phyloP scores from a whole-genome alignment of 768 basidiomycete genomes.

The Mrakia blollopis region DNA sequence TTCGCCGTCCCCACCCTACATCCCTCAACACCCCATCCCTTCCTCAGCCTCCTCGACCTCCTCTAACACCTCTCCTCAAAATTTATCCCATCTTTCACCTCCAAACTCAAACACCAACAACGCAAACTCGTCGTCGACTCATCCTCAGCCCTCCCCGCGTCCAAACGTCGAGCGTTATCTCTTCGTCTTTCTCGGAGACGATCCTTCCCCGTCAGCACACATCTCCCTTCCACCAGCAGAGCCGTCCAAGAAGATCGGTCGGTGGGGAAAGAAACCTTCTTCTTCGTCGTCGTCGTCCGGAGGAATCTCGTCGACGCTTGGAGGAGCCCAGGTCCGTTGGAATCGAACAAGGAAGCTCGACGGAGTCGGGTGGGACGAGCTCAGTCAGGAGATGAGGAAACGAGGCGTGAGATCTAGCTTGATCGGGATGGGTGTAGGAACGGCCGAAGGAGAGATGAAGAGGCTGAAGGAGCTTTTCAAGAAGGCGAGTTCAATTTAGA shows the following conservation, averaged over 20 bases:
- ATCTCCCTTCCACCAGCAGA: not conserved
- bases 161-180: constrained; percentile 23
- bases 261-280: not conserved
- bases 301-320: not conserved
- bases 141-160: not conserved
- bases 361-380: constrained; percentile 16
- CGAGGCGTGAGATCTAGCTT: not conserved
- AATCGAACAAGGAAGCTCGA: constrained; percentile 16
- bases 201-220: not conserved
- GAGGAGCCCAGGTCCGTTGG: constrained; percentile 1
- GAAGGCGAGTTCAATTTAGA: not conserved
- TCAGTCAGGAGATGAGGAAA: not conserved
- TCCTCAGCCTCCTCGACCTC: not conserved
- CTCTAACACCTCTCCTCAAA: constrained; percentile 4
- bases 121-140: not conserved
- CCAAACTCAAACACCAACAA: constrained; percentile 6
- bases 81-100: not conserved
- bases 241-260: not conserved
- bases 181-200: constrained; percentile 14
- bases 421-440: not conserved
- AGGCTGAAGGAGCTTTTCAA: constrained; percentile 5
- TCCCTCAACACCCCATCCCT: not conserved
- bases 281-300: not conserved
- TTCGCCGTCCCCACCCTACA: constrained; percentile 10
- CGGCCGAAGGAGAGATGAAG: not conserved